Evolutionary conservation across 2,329 filamentous ascomycete genomes (phyloP), one percentile per base, ranked within the genome.

Genomic region (Pestalotiopsis sp.): DNA sequence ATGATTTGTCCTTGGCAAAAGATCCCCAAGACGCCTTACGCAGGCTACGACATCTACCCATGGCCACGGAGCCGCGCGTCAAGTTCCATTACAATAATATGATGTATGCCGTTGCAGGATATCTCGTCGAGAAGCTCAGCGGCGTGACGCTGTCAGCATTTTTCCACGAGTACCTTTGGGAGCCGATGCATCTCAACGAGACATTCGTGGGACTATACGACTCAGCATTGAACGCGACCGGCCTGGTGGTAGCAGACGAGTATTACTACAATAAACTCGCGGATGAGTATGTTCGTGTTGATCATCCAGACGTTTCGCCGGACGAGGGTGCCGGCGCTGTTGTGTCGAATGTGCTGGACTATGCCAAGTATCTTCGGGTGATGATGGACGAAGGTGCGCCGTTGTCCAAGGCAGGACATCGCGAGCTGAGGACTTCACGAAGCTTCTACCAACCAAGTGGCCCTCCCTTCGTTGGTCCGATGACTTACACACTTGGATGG

Each of bases 41-140:
- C 30, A 81, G 80, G 20, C 70, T 88, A 26, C 78, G 85, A 3
- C 72, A 85, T 61, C 72, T 83, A n/a, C 74, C 77, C 1, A 40
- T 81, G 60, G 77, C 76, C 1, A 76, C 75, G 11, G 77, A 79
- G 24, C 69, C 79, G 6, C 75, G 81, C 20, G 75, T 78, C 1
- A 78, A 70, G 59, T 82, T 74, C 61, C 75, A 79, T 68, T 88
- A 88, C 72, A 81, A 78, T 72, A 87, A 88, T 72, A 76, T 81
- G 67, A 86, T 87, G 80, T 88, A 80, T 71, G 77, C 77, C 1
- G 78, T 78, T 1, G 78, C 81, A 2, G 81, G 80, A 4, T 77
- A 86, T 69, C 78, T 86, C 1, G 72, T 86, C n/a, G 82, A 86
- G 70, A 79, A 72, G 0, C 66, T 84, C 3, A 81, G 78, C 0